phyloP scores from a whole-genome alignment of 306 rosid genomes.

The Gleditsia sinensis region DNA sequence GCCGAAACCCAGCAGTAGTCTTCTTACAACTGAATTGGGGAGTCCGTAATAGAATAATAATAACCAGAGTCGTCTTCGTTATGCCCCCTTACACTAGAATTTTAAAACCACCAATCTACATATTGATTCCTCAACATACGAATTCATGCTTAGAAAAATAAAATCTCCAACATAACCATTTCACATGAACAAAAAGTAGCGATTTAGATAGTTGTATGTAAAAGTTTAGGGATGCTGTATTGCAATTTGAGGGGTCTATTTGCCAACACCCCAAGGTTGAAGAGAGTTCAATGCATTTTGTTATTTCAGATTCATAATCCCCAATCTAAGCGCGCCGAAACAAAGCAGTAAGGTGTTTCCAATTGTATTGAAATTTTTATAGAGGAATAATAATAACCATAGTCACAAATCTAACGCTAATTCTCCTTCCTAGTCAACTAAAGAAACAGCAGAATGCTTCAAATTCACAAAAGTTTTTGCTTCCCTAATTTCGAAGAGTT shows the following conservation, averaged over 20 bases:
- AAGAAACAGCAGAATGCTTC: neutral
- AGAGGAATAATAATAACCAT: neutral
- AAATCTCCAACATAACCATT: neutral
- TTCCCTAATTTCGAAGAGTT: neutral
- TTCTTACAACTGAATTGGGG: neutral
- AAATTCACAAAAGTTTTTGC: neutral
- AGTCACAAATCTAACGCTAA: neutral
- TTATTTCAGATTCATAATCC: neutral
- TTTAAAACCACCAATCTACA: neutral
- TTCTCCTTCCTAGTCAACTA: neutral
- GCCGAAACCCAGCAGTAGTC: neutral
- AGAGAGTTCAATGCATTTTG: neutral
- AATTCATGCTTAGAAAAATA: neutral
- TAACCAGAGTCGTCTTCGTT: neutral
- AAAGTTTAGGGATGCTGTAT: neutral
- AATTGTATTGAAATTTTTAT: neutral
- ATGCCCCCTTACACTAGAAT: neutral
- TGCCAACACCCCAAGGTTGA: neutral
- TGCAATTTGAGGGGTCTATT: neutral
- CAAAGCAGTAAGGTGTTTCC: neutral
- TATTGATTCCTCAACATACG: neutral
- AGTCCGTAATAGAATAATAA: neutral
- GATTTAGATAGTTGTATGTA: neutral
- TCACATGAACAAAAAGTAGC: neutral
- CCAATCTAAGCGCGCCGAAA: neutral